Percentiles rank a stretch among this genome's conserved stretches.
phyloP scores from a whole-genome alignment of 2,329 filamentous ascomycete genomes.

The Escovopsis sp. region DNA sequence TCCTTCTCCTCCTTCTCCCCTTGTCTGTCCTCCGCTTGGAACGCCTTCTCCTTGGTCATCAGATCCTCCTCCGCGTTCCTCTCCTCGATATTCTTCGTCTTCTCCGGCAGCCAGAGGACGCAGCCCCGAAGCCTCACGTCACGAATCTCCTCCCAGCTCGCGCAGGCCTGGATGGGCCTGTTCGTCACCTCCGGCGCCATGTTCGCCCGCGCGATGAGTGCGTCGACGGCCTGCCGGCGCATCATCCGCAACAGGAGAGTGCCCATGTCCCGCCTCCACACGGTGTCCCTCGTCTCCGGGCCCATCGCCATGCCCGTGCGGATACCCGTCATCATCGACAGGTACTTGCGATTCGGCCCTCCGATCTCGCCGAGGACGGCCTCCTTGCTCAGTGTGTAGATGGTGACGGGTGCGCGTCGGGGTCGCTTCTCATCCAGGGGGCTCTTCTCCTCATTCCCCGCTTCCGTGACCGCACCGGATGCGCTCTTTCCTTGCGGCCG shows the following conservation, averaged over 20 bases:
- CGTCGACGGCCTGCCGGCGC: constrained; percentile 29
- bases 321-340: constrained; percentile 6
- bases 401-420: constrained; percentile 10
- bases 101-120: constrained; percentile 25
- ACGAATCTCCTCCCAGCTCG: constrained; percentile 28
- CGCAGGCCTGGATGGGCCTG: constrained; percentile 26
- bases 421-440: neutral
- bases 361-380: constrained; percentile 13
- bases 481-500: too few species aligned
- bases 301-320: constrained; percentile 15
- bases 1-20: too few species aligned
- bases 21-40: too few species aligned
- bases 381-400: constrained; percentile 16
- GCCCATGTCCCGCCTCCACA: constrained; percentile 38
- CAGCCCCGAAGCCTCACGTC: constrained; percentile 26
- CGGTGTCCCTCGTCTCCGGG: constrained; percentile 3
- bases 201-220: constrained; percentile 20
- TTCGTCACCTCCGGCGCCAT: constrained; percentile 12
- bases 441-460: too few species aligned
- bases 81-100: too few species aligned
- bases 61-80: too few species aligned
- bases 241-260: constrained; percentile 34
- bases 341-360: constrained; percentile 6
- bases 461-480: too few species aligned
- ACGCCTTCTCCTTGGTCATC: too few species aligned